Percentiles rank a stretch among this genome's conserved stretches.
These are phyloP conservation scores for Dryas octopetala DNA, from an alignment of 306 rosid species.

Conservation along the genomic window DNA sequence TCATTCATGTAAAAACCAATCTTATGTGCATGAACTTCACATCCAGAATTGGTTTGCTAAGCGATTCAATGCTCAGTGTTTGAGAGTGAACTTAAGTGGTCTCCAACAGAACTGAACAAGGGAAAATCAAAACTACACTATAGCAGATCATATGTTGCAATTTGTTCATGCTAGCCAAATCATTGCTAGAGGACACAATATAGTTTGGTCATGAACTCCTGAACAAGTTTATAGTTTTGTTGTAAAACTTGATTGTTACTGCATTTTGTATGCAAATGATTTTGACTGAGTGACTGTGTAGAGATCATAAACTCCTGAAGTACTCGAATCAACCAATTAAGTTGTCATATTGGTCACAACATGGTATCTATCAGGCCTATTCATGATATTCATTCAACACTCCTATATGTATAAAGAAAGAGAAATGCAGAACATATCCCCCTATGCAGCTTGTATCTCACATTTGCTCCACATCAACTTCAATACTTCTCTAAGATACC, in stretches of 20 bases:
- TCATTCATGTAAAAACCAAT: not conserved
- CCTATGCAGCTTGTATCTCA: slow-evolving; percentile 16
- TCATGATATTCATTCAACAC: no score
- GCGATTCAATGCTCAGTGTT: slow-evolving; percentile 83
- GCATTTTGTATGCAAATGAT: no score
- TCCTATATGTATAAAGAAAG: no score
- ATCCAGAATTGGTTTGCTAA: slow-evolving; percentile 73
- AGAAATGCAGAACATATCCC: not conserved
- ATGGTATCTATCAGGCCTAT: no score
- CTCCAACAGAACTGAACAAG: slow-evolving; percentile 81
- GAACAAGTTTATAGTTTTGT: no score
- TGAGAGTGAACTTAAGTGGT: slow-evolving; percentile 94
- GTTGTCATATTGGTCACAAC: no score
- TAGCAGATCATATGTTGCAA: slow-evolving; percentile 69
- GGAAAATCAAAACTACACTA: slow-evolving; percentile 58
- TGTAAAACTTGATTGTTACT: no score
- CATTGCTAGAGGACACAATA: slow-evolving; percentile 82
- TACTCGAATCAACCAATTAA: no score
- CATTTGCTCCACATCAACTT: slow-evolving; percentile 3
- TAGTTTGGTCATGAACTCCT: slow-evolving; percentile 49
- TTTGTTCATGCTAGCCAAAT: slow-evolving; percentile 65
- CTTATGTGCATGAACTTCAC: not conserved
- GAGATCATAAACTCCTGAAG: no score
- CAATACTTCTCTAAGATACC: not conserved
- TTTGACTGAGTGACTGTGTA: no score